Evolutionary conservation across 2,329 filamentous ascomycete species (phyloP), one percentile per base, ranked within the genome.

Genomic region (Fusarium oligoseptatum): DNA sequence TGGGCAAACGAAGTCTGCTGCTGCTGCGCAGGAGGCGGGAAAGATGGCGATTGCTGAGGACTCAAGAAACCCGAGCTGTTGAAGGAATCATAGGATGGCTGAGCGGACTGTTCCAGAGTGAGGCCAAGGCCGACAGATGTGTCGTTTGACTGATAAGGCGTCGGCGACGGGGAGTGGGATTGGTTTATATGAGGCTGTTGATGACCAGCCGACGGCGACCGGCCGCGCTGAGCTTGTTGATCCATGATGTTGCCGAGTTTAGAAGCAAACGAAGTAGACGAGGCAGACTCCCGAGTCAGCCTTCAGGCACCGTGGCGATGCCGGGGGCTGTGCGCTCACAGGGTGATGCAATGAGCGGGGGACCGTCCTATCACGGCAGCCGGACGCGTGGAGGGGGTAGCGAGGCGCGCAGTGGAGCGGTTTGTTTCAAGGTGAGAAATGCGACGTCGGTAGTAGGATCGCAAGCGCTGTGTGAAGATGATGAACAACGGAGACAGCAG

Each of bases 141-240:
- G 67, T 87, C 83, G 80, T 86, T 86, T 55, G 80, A 73, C 80
- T 87, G 84, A 81, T 87, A 85, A 79, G 88, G 89, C 77, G 86
- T 86, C 83, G 88, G 89, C 80, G 90, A 90, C 78, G 91, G 89
- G 78, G 91, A 92, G 82, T 90, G 91, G 76, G 85, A 88, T 82
- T 91, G 90, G 82, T 88, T 93, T 92, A 93, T 92, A 91, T 91
- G 87, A 85, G 86, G 82, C 81, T 83, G 84, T 79, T 89, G 87
- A 79, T 89, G 87, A 74, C 87, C 87, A 80, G 86, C 86, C 79
- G 91, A 92, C 76, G 88, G 89, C 77, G 91, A 92, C 80, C 90
- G 90, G 81, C 90, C 90, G 81, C 80, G 81, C 74, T 83, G 83
- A 78, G 77, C 78, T 73, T 84, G 82, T 75, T 84, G 83, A 81